Evolutionary conservation across 257 asterid species (phyloP).

Genomic region (Misopates orontium): DNA sequence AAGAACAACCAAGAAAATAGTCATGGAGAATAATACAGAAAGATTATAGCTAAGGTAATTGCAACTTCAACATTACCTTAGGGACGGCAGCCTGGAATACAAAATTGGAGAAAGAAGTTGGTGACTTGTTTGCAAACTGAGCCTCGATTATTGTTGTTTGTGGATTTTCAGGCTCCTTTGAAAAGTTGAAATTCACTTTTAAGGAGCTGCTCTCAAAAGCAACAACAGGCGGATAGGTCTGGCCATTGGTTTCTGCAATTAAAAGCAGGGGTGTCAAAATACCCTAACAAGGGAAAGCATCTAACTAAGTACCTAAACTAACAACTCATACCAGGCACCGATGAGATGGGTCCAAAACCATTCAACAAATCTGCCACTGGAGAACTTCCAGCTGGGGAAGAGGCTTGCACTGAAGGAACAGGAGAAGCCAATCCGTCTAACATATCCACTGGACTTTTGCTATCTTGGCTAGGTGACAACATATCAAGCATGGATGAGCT

Average conservation of each 20-base stretch:
- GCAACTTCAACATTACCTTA: constrained; percentile 58
- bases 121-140: constrained; percentile 66
- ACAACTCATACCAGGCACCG: constrained; percentile 53
- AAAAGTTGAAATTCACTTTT: constrained; percentile 67
- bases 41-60: neutral
- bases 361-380: constrained; percentile 83
- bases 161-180: constrained; percentile 74
- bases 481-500: constrained; percentile 51
- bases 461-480: constrained; percentile 51
- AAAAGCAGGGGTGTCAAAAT: constrained; percentile 26
- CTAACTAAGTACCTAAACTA: constrained; percentile 20
- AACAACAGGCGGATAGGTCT: constrained; percentile 67
- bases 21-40: too few relatives aligned
- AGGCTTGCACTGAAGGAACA: constrained; percentile 42
- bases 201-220: constrained; percentile 87
- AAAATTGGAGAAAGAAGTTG: constrained; percentile 64
- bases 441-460: constrained; percentile 48
- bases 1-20: too few relatives aligned
- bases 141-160: constrained; percentile 78
- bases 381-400: constrained; percentile 59
- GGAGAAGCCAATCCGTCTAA: constrained; percentile 57
- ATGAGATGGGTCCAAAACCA: constrained; percentile 61
- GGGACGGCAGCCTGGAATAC: constrained; percentile 98
- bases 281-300: constrained; percentile 21
- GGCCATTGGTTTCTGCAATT: constrained; percentile 63